Evolutionary conservation across 2,329 filamentous ascomycete species (phyloP), one percentile per base, ranked within the genome.

Genomic region (Fusarium papillatum): DNA sequence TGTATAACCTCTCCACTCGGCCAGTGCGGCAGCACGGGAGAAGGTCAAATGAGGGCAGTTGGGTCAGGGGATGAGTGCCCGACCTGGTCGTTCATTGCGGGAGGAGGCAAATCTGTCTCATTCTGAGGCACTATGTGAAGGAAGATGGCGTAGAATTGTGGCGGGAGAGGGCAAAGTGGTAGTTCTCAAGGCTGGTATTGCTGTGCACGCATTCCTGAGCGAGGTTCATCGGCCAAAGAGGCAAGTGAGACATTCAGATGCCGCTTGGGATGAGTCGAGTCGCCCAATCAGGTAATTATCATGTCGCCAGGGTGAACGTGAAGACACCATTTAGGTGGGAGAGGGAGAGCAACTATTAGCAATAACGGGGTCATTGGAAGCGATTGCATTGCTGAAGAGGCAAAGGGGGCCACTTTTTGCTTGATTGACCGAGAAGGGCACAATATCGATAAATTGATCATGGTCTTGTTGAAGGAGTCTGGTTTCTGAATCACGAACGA

Each of bases 91-190:
- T 48, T 50, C 82, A 83, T 82, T 78, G 66, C 79, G 68, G 59
- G 48, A 72, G 76, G 82, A 82, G 82, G 82, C 81, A 73, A 73
- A 76, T 76, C 73, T 83, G 82, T 83, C 79, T 83, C 77, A 79
- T 65, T 43, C 70, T 64, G 57, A 65, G 61, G 71, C 63, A 53
- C 48, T 62, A 46, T 64, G 39, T 53, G 61, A 66, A 60, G 57
- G 50, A 41, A 68, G 59, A 29, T 65, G 64, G 38, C 62, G 59
- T 39, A 50, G 57, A 71, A 41, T 43, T 66, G 64, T 79, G 76
- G 77, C 72, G 64, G 75, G 68, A 61, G 66, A 70, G 66, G 59
- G 67, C 29, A 65, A 43, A 70, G 57, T 36, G 71, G 64, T 53
- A 63, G 59, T 67, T 62, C 59, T 62, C 29, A 69, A 72, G 71